A percentile compares a stretch with the other conserved stretches of the same genome.
Evolutionary conservation across 148 eudicot species (phyloP).

Genomic region (Simmondsia chinensis): DNA sequence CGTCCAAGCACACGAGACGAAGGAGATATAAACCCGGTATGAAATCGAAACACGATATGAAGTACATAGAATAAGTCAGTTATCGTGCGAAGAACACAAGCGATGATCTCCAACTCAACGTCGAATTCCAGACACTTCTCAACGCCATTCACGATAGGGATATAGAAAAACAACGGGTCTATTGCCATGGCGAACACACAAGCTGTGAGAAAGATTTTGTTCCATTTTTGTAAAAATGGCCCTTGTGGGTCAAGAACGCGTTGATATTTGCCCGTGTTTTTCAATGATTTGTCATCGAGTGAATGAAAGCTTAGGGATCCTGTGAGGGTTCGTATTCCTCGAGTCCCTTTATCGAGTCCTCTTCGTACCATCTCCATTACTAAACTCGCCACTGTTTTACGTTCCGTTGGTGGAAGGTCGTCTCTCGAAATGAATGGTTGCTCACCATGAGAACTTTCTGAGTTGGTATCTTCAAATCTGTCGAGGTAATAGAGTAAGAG

Average conservation of each 20-base stretch:
- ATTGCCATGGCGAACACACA: slow-evolving; percentile 55
- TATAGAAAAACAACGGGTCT: slow-evolving; percentile 65
- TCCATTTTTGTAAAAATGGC: slow-evolving; percentile 55
- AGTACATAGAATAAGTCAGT: slow-evolving; percentile 50
- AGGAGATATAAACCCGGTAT: slow-evolving; percentile 58
- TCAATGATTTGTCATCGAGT: too few relatives aligned
- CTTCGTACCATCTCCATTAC: too few relatives aligned
- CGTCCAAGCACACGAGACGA: slow-evolving; percentile 66
- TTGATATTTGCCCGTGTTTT: too few relatives aligned
- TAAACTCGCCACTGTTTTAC: too few relatives aligned
- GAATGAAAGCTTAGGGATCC: too few relatives aligned
- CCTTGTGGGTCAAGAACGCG: slow-evolving; percentile 62
- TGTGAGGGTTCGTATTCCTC: too few relatives aligned
- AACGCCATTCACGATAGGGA: slow-evolving; percentile 34
- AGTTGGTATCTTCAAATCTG: too few relatives aligned
- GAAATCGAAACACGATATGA: slow-evolving; percentile 57
- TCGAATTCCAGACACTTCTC: slow-evolving; percentile 42
- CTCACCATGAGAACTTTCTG: too few relatives aligned
- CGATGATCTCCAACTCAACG: slow-evolving; percentile 26
- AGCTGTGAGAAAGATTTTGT: slow-evolving; percentile 44
- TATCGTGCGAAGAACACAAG: slow-evolving; percentile 49
- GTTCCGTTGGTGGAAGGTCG: too few relatives aligned
- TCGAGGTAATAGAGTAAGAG: too few relatives aligned
- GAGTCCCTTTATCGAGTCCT: too few relatives aligned
- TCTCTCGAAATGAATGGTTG: too few relatives aligned